phyloP scores from a whole-genome alignment of 2,329 filamentous ascomycete species.

The Chrysosporium queenslandicum region DNA sequence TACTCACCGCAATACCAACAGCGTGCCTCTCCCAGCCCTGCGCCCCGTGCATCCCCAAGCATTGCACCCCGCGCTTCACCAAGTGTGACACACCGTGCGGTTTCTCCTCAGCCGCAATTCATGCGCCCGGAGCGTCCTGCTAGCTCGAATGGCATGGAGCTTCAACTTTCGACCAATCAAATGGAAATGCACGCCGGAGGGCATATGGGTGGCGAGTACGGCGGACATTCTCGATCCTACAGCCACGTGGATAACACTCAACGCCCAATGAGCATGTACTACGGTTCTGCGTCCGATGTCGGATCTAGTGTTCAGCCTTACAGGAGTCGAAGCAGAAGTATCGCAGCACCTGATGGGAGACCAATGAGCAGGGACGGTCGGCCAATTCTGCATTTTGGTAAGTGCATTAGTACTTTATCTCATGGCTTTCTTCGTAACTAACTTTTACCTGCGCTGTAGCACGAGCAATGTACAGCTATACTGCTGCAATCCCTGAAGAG shows the following conservation, averaged over 20 bases:
- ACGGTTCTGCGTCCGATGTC: constrained; percentile 31
- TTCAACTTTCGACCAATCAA: constrained; percentile 51
- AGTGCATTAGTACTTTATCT: constrained; percentile 42
- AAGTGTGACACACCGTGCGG: constrained; percentile 34
- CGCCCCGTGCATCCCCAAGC: constrained; percentile 35
- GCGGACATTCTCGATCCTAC: constrained; percentile 26
- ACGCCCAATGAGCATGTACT: constrained; percentile 42
- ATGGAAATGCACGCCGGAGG: constrained; percentile 48
- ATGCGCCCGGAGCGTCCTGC: constrained; percentile 41
- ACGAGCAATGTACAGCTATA: constrained; percentile 86
- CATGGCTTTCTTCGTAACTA: constrained; percentile 1
- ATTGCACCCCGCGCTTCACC: constrained; percentile 33
- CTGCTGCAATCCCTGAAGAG: constrained; percentile 90
- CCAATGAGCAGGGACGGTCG: constrained; percentile 79
- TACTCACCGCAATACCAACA: constrained; percentile 33
- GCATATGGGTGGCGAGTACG: constrained; percentile 27
- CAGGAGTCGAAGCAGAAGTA: constrained; percentile 64
- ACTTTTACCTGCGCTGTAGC: constrained; percentile 45
- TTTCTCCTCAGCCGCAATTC: constrained; percentile 46
- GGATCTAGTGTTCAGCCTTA: constrained; percentile 41
- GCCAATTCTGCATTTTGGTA: constrained; percentile 87
- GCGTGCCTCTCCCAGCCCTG: constrained; percentile 35
- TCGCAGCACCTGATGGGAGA: constrained; percentile 62
- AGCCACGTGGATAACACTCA: constrained; percentile 44
- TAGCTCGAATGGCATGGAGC: constrained; percentile 50